phyloP scores from a whole-genome alignment of 2,329 filamentous ascomycete species.

The Cordyceps pruinosa region DNA sequence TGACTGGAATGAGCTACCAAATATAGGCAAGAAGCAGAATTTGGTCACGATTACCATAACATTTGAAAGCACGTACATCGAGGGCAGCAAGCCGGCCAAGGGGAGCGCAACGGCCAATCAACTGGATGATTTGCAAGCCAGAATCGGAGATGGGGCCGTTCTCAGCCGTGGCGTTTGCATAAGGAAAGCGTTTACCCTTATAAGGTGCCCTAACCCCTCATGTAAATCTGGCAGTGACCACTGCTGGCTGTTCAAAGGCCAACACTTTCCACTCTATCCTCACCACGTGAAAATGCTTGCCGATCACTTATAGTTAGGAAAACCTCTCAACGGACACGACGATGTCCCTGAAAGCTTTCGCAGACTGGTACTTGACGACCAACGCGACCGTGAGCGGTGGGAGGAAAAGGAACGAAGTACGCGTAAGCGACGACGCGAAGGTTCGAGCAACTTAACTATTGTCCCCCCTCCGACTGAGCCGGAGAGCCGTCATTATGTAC shows the following conservation, averaged over 20 bases:
- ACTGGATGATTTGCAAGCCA: slow-evolving; percentile 10
- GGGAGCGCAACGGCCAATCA: slow-evolving; percentile 12
- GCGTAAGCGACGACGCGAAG: slow-evolving; percentile 4
- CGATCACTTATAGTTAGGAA: slow-evolving; percentile 14
- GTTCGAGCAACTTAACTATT: not conserved
- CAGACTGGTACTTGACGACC: slow-evolving; percentile 10
- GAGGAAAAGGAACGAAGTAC: slow-evolving; percentile 9
- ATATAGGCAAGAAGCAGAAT: slow-evolving; percentile 9
- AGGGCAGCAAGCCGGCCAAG: slow-evolving; percentile 4
- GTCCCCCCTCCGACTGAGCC: not conserved
- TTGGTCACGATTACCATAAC: slow-evolving; percentile 11
- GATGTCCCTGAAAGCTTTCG: slow-evolving; percentile 14
- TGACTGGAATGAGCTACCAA: slow-evolving; percentile 12
- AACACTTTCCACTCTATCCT: slow-evolving; percentile 33
- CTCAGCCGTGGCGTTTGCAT: slow-evolving; percentile 11
- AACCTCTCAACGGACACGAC: slow-evolving; percentile 12
- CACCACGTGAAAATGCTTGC: slow-evolving; percentile 15
- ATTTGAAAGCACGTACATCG: slow-evolving; percentile 9
- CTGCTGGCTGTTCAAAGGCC: slow-evolving; percentile 9
- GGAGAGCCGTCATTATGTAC: not conserved
- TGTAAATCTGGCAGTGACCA: slow-evolving; percentile 13
- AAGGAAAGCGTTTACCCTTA: slow-evolving; percentile 11
- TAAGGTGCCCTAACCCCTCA: slow-evolving; percentile 8
- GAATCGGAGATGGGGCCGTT: slow-evolving; percentile 9
- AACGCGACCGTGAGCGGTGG: slow-evolving; percentile 12